Evolutionary conservation across 1,284 basidiomycete genomes (phyloP), one percentile per base, ranked within the genome.

Genomic region (Butyriboletus appendiculatus): DNA sequence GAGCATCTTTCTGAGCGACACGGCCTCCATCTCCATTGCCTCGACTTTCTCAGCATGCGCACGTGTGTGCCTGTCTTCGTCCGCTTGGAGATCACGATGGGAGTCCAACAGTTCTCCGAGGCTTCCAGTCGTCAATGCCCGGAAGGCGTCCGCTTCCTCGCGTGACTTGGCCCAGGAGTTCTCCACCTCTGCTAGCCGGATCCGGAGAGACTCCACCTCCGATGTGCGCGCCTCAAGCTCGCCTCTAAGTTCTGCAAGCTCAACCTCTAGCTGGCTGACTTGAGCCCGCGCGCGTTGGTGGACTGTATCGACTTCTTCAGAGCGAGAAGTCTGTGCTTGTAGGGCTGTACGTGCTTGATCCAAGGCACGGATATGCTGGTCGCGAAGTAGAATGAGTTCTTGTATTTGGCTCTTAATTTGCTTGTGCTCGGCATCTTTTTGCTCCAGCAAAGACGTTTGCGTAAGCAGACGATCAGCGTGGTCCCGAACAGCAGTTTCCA

Each of bases 81-180:
- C 91, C 14, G 85, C 81, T 65, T 81, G 83, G 49, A 92, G 77
- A 62, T 92, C 89, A 38, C 86, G 85, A 74, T 94, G 91, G 3
- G 87, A 84, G 65, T 93, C 90, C 46, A 97, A 76, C 14, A 98
- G 76, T 64, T 95, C 86, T 33, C 93, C 92, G 3, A 98, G 79
- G 58, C 87, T 82, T 40, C 88, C 87, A 0, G 91, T 93, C 2
- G 93, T 95, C 43, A 95, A 76, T 10, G 86, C 86, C 45, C 93
- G 81, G 69, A 94, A 85, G 3, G 86, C 85, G 67, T 94, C 92
- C 5, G 92, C 91, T 75, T 97, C 94, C 71, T 96, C 92, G 11
- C 93, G 84, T 38, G 92, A 92, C 69, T 90, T 90, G 30, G 90
- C 82, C 88, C 92, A 95, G 11, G 88, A 83, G 62, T 89, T 90